These are phyloP conservation scores for Wallacemonas sp. DNA, from an alignment of 208 protist species.

Conservation along the genomic window DNA sequence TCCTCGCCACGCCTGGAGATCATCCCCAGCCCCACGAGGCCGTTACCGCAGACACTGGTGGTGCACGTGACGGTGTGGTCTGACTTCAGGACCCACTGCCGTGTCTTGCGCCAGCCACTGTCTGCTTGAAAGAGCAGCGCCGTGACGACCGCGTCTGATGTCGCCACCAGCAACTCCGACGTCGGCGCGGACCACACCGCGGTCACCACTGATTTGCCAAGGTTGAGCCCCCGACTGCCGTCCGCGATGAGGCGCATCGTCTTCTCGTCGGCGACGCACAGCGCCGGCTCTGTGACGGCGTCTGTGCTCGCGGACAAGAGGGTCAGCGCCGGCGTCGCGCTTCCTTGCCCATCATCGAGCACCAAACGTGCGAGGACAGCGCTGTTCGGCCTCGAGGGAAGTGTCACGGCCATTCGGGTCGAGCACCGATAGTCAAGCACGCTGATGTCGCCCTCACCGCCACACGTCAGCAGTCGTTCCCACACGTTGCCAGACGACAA, in stretches of 20 bases:
- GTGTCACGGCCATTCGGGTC: neutral
- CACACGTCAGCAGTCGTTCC: conserved; percentile 44
- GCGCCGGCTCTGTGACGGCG: neutral
- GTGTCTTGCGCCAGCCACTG: neutral
- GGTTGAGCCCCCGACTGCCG: neutral
- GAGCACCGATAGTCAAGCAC: conserved; percentile 34
- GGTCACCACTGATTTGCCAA: neutral
- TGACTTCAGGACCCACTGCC: neutral
- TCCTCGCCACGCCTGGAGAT: neutral
- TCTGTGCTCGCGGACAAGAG: neutral
- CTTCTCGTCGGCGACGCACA: neutral
- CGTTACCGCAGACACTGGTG: neutral
- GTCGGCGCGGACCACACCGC: neutral
- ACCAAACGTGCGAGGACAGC: neutral
- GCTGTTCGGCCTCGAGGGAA: neutral
- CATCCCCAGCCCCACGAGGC: conserved; percentile 1
- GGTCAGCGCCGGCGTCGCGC: neutral
- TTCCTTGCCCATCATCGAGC: neutral
- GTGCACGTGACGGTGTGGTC: neutral
- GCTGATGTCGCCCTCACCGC: conserved; percentile 33
- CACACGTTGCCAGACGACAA: conserved; percentile 39
- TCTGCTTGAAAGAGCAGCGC: neutral
- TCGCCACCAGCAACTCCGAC: neutral
- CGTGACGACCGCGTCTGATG: conserved; percentile 1
- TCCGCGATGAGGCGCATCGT: neutral